phyloP scores from a whole-genome alignment of 495 filamentous ascomycete species.

The Xylaria palmicola region DNA sequence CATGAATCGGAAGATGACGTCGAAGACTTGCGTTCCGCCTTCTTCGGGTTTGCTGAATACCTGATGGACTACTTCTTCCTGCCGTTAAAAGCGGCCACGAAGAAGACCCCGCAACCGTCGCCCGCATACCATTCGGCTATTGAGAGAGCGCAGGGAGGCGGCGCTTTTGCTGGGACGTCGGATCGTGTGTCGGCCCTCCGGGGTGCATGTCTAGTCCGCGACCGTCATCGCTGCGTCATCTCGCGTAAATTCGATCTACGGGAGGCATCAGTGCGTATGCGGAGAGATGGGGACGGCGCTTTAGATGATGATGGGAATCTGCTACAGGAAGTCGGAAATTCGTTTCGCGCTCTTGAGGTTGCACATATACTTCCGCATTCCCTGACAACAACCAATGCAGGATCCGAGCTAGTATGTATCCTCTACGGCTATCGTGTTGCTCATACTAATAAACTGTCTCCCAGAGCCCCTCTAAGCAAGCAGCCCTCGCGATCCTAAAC shows the following conservation, averaged over 20 bases:
- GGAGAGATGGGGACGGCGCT: not conserved
- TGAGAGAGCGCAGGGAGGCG: constrained; percentile 15
- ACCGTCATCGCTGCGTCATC: constrained; percentile 21
- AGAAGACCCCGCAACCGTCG: constrained; percentile 17
- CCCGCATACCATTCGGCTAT: constrained; percentile 17
- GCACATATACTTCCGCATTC: constrained; percentile 17
- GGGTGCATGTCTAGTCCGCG: constrained; percentile 17
- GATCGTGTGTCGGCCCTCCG: constrained; percentile 10
- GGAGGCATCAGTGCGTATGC: not conserved
- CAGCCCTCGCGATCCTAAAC: constrained; percentile 17
- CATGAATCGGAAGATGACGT: constrained; percentile 2
- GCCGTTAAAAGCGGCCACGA: constrained; percentile 14
- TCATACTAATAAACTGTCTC: constrained; percentile 9
- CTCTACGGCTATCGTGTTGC: constrained; percentile 53
- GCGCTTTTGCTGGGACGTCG: constrained; percentile 13
- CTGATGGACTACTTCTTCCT: constrained; percentile 24
- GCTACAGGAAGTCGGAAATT: constrained; percentile 12
- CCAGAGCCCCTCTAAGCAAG: constrained; percentile 13
- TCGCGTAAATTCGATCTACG: constrained; percentile 9
- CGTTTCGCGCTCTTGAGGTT: constrained; percentile 11
- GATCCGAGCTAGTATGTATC: constrained; percentile 16
- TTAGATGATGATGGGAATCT: constrained; percentile 18
- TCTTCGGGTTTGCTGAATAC: constrained; percentile 21
- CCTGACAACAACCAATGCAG: not conserved
- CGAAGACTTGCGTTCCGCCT: constrained; percentile 6